A percentile compares a stretch with the other conserved stretches of the same genome.
Conservation (phyloP, 768 basidiomycete genomes). For the Lentinula boryana region DNA sequence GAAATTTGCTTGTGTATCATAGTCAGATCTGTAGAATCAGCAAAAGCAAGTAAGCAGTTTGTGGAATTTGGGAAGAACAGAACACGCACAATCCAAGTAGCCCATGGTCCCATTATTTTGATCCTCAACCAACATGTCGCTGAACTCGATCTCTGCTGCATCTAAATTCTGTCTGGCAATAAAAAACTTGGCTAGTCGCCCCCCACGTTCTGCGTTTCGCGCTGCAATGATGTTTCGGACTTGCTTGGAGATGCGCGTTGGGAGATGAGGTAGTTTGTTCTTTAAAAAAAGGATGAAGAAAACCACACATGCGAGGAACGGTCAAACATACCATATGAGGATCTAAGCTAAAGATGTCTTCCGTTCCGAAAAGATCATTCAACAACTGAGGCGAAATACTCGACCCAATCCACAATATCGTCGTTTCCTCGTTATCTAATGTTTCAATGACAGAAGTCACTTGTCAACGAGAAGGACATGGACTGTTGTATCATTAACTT, state of each 20-base stretch:
- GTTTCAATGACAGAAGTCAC: neutral
- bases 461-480: neutral
- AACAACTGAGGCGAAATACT: constrained; percentile 79
- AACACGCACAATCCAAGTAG: constrained; percentile 76
- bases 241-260: constrained; percentile 76
- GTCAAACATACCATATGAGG: constrained; percentile 52
- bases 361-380: constrained; percentile 77
- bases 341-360: constrained; percentile 69
- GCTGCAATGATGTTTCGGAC: constrained; percentile 79
- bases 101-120: constrained; percentile 94
- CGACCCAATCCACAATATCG: constrained; percentile 87
- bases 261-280: constrained; percentile 65
- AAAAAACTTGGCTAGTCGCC: constrained; percentile 49
- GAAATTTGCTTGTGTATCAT: constrained; percentile 45
- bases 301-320: constrained; percentile 3
- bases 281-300: constrained; percentile 22
- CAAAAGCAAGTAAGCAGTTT: neutral
- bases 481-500: constrained; percentile 7
- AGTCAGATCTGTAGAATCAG: constrained; percentile 33
- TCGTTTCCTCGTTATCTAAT: constrained; percentile 81
- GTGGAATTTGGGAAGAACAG: neutral
- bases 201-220: constrained; percentile 50
- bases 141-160: constrained; percentile 89
- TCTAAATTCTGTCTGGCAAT: constrained; percentile 92
- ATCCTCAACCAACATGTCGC: constrained; percentile 96